Evolutionary conservation across 768 basidiomycete species (phyloP).

Genomic region (Austroboletus eburneus): DNA sequence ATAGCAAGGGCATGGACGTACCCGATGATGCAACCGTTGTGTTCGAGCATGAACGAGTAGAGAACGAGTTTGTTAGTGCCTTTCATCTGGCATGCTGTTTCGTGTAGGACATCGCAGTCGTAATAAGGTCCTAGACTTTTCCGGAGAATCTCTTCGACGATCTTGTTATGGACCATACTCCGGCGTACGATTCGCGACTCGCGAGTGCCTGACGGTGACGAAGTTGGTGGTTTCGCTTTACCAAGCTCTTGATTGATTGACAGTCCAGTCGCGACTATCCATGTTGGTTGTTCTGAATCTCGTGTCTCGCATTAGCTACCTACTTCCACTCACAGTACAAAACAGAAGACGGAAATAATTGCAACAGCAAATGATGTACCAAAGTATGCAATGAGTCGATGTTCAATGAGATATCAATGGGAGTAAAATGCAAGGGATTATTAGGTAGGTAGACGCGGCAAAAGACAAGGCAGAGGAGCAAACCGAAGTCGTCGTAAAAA

Average conservation of each 20-base stretch:
- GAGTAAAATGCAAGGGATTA: slow-evolving; percentile 16
- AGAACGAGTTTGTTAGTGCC: slow-evolving; percentile 15
- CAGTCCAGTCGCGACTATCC: too few species aligned
- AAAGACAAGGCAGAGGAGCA: slow-evolving; percentile 13
- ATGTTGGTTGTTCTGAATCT: background rate
- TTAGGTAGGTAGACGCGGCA: slow-evolving; percentile 27
- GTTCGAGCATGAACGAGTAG: slow-evolving; percentile 30
- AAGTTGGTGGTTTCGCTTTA: too few species aligned
- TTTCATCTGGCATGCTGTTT: slow-evolving; percentile 15
- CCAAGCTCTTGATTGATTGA: too few species aligned
- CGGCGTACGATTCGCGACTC: too few species aligned
- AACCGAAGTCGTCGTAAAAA: slow-evolving; percentile 28
- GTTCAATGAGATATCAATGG: slow-evolving; percentile 23
- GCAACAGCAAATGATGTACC: slow-evolving; percentile 30
- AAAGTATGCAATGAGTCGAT: slow-evolving; percentile 25
- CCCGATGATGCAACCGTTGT: slow-evolving; percentile 23
- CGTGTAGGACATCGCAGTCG: slow-evolving; percentile 23
- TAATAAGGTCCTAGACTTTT: slow-evolving; percentile 29
- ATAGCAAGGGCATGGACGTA: slow-evolving; percentile 6
- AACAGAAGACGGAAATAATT: slow-evolving; percentile 21
- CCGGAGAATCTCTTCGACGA: slow-evolving; percentile 23
- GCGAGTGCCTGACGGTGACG: too few species aligned
- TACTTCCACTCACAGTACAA: slow-evolving; percentile 29
- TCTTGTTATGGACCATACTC: slow-evolving; percentile 16
- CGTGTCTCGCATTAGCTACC: slow-evolving; percentile 15